Evolutionary conservation across 2,329 filamentous ascomycete species (phyloP), one percentile per base, ranked within the genome.

Genomic region (Aspergillus arachidicola): DNA sequence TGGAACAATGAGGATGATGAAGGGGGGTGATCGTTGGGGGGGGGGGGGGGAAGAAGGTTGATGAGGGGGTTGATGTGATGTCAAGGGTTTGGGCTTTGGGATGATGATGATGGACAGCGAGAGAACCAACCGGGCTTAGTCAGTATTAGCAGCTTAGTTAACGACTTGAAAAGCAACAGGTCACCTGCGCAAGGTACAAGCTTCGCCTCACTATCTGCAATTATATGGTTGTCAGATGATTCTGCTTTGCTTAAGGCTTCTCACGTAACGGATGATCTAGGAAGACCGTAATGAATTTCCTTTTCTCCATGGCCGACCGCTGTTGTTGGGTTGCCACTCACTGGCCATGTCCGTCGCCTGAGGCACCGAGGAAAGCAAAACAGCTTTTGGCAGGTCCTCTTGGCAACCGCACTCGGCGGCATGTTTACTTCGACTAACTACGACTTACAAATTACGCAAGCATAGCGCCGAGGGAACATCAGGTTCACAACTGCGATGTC

Each of bases 401-500:
- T 61, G 59, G 59, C 59, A 32, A 58, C 30, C 57, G 19, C 46
- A 50, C 26, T 50, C 23, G 45, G 45, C 14, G 11, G 10, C 10
- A 30, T 45, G 36, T 58, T 48, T 48, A 58, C 56, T 32, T 21
- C 54, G 5, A 41, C 38, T 41, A 41, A 41, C 16, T 41, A 41
- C 38, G 7, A 41, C 19, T n/a, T 41, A 16, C 34, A 36, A 36
- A 36, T 14, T 36, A 41, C 38, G 19, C 38, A n/a, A 7, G 26
- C 23, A 50, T 26, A 19, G 26, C 26, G 7, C 46, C 26, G 12
- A 28, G 23, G 21, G 57, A 58, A 32, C 51, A 26, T 28, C 32
- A 51, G 28, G 16, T 21, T 32, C 7, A 32, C 21, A 38, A 2
- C 16, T 41, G 79, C 64, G 65, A 93, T 93, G 90, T 87, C 90